These are phyloP conservation scores for Aurantiochytrium sp. DNA, from an alignment of 108 stramenopile species.

Conservation along the genomic window DNA sequence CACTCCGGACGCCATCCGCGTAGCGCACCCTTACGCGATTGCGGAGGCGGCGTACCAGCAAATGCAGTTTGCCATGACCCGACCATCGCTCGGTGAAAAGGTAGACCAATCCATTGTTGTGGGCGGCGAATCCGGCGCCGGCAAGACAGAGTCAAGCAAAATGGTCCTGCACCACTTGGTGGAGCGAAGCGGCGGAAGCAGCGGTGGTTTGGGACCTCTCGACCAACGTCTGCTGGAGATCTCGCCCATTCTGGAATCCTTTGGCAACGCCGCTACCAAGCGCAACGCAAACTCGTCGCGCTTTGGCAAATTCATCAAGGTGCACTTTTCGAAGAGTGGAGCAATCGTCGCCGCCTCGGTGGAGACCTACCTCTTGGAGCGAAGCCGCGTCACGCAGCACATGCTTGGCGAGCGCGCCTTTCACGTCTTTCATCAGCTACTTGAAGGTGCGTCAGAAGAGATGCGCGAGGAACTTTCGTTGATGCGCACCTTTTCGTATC, in stretches of 20 bases:
- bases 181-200: not conserved
- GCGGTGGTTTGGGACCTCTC: not conserved
- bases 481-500: constrained; percentile 26
- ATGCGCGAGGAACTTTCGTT: not conserved
- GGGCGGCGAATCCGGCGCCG: constrained; percentile 30
- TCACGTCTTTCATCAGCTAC: constrained; percentile 58
- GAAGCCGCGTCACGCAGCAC: constrained; percentile 41
- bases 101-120: constrained; percentile 17
- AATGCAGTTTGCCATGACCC: not conserved
- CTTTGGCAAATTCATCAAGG: constrained; percentile 58
- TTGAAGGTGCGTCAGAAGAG: not conserved
- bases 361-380: constrained; percentile 56
- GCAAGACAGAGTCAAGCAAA: constrained; percentile 31
- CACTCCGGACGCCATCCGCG: not conserved
- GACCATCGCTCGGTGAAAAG: not conserved
- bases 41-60: constrained; percentile 1
- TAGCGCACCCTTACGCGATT: not conserved
- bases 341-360: constrained; percentile 26
- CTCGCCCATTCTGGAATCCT: not conserved
- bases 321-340: constrained; percentile 28
- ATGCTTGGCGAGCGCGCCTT: constrained; percentile 47
- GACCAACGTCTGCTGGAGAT: not conserved
- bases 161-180: constrained; percentile 17
- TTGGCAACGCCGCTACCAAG: constrained; percentile 2
- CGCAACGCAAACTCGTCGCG: constrained; percentile 46